Evolutionary conservation across 1,139 yeast genomes (phyloP), one percentile per base, ranked within the genome.

Genomic region (Pichia sp.): DNA sequence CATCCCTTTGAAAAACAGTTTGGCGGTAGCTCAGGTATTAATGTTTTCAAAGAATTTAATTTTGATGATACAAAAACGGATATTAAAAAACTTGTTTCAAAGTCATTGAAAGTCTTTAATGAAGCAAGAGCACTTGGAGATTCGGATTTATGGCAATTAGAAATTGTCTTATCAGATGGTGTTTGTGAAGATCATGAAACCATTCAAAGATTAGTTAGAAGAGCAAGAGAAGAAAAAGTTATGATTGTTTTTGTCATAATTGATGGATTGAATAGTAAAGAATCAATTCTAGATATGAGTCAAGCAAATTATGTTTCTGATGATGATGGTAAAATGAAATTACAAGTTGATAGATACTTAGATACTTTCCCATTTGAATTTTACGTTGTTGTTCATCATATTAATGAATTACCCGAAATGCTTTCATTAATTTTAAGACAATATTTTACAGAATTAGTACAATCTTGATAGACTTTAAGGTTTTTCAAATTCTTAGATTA

Each of bases 361-460:
- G 97, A 93, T 61, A 80, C 87, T 29, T 95, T 95, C 81, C 98
- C 99, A 61, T 95, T 95, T 70, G 98, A 95, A 65, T 93, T 87
- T 67, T 95, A 91, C 64, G 96, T 93, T 55, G 93, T 95, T 61
- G 97, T 95, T 41, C 83, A 88, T 62, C 84, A 93, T 64, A 87
- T 95, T 58, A 77, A 78, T 46, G 98, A 93, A 70, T 76, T 95
- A 49, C 99, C 99, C 25, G 89, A 86, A 63, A 90, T 95, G 84
- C 76, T 95, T 58, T 83, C 97, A 3, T 75, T 87, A 62, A 91
- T 95, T 57, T 75, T 95, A 58, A 82, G 98, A 64, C 99, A 95
- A 67, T 95, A 88, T 70, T 95, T 93, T 68, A 75, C 90, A 2
- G 96, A 89, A 65, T 68, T 79, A 50, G 82, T 83, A 10, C 58